Evolutionary conservation across 805 yeast genomes (phyloP).

Genomic region (Jamesozyma rosinii): DNA sequence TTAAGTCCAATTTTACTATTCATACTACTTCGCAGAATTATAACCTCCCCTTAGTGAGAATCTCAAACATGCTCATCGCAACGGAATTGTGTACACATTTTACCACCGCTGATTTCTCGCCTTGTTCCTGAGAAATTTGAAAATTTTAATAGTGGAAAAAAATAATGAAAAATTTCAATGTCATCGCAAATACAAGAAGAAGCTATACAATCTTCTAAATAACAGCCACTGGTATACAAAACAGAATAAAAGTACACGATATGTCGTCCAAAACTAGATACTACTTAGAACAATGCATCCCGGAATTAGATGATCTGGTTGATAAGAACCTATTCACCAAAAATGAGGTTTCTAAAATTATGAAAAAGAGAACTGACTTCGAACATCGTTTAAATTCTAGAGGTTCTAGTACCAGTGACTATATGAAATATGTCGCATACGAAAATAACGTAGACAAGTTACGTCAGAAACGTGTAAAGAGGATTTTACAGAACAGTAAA

Average conservation of each 20-base stretch:
- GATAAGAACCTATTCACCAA: constrained; percentile 73
- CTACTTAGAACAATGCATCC: constrained; percentile 63
- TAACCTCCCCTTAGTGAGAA: no score
- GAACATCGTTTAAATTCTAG: constrained; percentile 84
- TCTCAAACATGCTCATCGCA: no score
- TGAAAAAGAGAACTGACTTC: constrained; percentile 90
- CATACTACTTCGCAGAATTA: no score
- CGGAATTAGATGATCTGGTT: constrained; percentile 83
- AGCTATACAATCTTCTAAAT: no score
- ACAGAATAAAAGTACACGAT: no score
- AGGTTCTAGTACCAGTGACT: constrained; percentile 72
- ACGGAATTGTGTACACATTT: no score
- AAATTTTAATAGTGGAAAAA: no score
- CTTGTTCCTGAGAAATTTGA: neutral
- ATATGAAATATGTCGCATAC: constrained; percentile 65
- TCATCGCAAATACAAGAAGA: neutral
- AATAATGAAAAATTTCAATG: constrained; percentile 9
- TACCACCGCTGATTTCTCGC: no score
- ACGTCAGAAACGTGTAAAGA: constrained; percentile 56
- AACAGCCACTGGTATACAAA: no score
- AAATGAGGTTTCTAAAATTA: constrained; percentile 70
- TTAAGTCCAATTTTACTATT: no score
- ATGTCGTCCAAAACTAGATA: constrained; percentile 51
- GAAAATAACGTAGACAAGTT: constrained; percentile 73
- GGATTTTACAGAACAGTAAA: constrained; percentile 49